Base-by-base conservation (phyloP, 106 monocot genomes). In the Chionographis japonica region DNA sequence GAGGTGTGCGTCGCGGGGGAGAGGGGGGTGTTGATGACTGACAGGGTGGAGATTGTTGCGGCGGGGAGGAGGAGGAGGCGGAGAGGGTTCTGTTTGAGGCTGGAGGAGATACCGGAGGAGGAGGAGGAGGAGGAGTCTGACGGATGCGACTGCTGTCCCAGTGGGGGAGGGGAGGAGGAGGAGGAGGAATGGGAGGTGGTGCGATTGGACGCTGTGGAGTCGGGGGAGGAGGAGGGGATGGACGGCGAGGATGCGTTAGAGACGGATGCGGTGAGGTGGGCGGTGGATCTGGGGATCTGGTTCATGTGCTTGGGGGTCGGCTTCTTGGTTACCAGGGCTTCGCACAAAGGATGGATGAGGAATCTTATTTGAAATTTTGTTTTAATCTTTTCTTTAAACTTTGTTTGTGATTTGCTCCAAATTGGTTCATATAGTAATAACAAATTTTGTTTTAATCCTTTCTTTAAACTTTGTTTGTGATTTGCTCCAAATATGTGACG, bases 101-200 rank as follows among this genome's bases (percentile, higher is more conserved):
- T 80, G 58, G 70, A 80, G 49, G 66, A 66, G 58, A 80, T 80
- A 59, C 80, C 75, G 13, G 80, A 80, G 9, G 46, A 46, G 46
- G 43, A 46, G 43, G 43, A 46, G 43, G 43, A 46, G 43, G 46
- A 6, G 60, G 80, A 80, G 51, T 6, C 12, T 42, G 68, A 41
- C 12, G 59, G 60, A 15, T 75, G 75, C 36, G 66, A 51, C 18
- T 66, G 65, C 50, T 66, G 57, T 41, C 37, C 60, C 15, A 40
- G 56, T 6, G 68, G 55, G 8, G 57, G 35, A 13, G 79, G 56
- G 12, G 69, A 67, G 19, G 61, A 62, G 12, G 69, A 67, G 19
- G 61, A 62, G 56, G 64, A 54, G 6, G 65, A 58, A 58, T 68
- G 62, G 79, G 63, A 69, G 74, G 37, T 64, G 69, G 51, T 58